phyloP scores from a whole-genome alignment of 202 grass and related monocot genomes.

The Bolboschoenoplectus hybrid region DNA sequence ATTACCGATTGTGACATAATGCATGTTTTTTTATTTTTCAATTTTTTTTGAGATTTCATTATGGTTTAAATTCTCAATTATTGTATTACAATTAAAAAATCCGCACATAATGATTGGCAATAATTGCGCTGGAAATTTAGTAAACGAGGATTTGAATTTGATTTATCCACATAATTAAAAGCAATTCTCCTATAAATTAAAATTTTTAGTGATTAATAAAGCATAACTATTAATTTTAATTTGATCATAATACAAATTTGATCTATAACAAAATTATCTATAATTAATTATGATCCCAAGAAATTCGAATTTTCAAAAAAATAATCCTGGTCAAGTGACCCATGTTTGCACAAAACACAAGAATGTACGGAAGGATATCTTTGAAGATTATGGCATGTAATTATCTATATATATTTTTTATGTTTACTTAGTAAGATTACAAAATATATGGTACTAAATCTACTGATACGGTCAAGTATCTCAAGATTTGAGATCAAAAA shows the following conservation, averaged over 20 bases:
- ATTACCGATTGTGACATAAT: too few relatives aligned
- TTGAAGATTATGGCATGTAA: not conserved
- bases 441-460: slow-evolving; percentile 7
- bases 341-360: slow-evolving; percentile 30
- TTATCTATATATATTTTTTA: not conserved
- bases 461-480: slow-evolving; percentile 12
- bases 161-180: not conserved
- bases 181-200: too few relatives aligned
- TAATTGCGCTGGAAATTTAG: not conserved
- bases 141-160: not conserved
- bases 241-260: too few relatives aligned
- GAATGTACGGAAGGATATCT: not conserved
- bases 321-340: not conserved
- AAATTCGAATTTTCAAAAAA: not conserved
- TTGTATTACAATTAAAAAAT: not conserved
- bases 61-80: not conserved
- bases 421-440: not conserved
- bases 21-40: too few relatives aligned
- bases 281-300: not conserved
- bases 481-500: not conserved
- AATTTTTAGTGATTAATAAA: too few relatives aligned
- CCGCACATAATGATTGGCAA: not conserved
- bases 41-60: not conserved
- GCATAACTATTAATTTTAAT: too few relatives aligned
- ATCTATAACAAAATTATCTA: not conserved